Conservation (phyloP, 2,329 filamentous ascomycete species). For the Grosmannia clavigera region DNA sequence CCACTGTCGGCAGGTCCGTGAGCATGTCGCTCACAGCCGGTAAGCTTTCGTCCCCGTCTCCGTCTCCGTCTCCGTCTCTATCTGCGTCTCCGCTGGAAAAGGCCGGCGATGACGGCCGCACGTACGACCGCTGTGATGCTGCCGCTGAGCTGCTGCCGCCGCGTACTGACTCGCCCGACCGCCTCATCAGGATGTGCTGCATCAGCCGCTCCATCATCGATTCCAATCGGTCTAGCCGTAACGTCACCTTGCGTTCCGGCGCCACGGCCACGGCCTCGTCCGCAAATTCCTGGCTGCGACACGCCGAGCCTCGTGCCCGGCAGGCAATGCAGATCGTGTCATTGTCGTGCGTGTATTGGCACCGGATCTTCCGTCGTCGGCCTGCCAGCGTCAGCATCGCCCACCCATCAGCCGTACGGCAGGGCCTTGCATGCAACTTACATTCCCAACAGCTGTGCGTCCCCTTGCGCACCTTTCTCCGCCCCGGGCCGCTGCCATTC, state of each 20-base stretch:
- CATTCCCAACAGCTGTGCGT: slow-evolving; percentile 45
- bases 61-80: not conserved
- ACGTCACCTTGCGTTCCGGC: slow-evolving; percentile 27
- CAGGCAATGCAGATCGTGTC: slow-evolving; percentile 31
- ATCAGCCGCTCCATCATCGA: slow-evolving; percentile 32
- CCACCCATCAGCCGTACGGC: not conserved
- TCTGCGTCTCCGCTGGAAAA: not conserved
- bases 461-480: slow-evolving; percentile 36
- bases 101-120: not conserved
- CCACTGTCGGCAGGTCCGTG: slow-evolving; percentile 1
- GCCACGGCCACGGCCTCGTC: slow-evolving; percentile 19
- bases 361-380: slow-evolving; percentile 35
- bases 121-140: not conserved
- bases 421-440: slow-evolving; percentile 15
- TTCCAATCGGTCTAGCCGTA: slow-evolving; percentile 33
- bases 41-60: not conserved
- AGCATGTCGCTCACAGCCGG: not conserved
- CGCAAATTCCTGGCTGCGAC: slow-evolving; percentile 32
- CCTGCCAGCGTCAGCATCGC: slow-evolving; percentile 13
- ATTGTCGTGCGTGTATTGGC: slow-evolving; percentile 26
- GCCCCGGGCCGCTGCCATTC: slow-evolving; percentile 18
- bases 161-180: not conserved
- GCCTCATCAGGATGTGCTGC: slow-evolving; percentile 21
- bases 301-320: slow-evolving; percentile 25
- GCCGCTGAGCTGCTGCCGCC: not conserved